Conservation (phyloP, 148 eudicot species). For the Rhododendron griersonianum region DNA sequence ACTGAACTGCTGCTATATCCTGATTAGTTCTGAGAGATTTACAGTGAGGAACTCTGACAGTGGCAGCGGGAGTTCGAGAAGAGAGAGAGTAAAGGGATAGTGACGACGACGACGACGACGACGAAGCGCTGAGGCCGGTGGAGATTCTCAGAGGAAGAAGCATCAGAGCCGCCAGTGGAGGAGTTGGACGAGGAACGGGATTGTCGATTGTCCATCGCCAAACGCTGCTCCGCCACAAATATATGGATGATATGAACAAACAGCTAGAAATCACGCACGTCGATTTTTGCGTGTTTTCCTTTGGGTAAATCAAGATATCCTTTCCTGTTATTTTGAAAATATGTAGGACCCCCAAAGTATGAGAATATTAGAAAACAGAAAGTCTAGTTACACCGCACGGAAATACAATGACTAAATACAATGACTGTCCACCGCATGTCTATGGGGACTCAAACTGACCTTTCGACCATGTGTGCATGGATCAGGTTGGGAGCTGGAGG, state of each 20-base stretch:
- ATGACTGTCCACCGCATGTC: no score
- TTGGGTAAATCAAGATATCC: neutral
- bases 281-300: neutral
- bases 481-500: no score
- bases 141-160: neutral
- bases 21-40: slow-evolving; percentile 5
- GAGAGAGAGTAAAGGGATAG: neutral
- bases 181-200: neutral
- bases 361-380: no score
- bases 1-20: neutral
- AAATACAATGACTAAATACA: fast-evolving
- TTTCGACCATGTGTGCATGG: no score
- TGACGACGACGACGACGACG: neutral
- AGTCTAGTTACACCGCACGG: no score
- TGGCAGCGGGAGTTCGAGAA: neutral
- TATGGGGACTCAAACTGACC: no score
- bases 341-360: no score
- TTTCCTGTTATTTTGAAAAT: neutral
- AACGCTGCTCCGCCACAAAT: neutral
- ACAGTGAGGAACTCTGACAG: neutral
- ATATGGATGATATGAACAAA: neutral
- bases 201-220: neutral
- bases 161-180: slow-evolving; percentile 2
- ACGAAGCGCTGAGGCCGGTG: neutral
- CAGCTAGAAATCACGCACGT: neutral